These are phyloP conservation scores for Aspergillus fischeri DNA, from an alignment of 2,329 filamentous ascomycete species.

Conservation along the genomic window DNA sequence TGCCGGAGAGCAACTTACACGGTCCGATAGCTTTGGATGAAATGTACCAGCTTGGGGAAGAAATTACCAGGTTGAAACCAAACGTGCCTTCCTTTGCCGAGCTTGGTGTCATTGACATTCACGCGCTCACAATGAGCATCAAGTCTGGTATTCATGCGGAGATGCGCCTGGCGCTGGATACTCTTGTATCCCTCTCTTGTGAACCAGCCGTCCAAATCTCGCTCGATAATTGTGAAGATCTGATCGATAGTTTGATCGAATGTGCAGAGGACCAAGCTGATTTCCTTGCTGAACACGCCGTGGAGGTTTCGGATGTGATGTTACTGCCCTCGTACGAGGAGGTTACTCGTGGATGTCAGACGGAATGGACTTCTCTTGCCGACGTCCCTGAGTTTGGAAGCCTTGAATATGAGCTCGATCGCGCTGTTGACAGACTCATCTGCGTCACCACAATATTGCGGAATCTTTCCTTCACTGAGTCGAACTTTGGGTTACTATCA, in stretches of 20 bases:
- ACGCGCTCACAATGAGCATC: conserved; percentile 81
- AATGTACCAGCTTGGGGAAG: conserved; percentile 60
- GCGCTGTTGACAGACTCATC: conserved; percentile 79
- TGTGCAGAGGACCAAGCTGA: conserved; percentile 88
- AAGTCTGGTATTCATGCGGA: conserved; percentile 88
- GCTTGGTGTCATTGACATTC: conserved; percentile 83
- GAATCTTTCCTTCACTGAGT: conserved; percentile 81
- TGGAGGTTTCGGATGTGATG: conserved; percentile 82
- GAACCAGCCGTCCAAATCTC: conserved; percentile 61
- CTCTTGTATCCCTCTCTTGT: conserved; percentile 67
- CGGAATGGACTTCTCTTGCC: conserved; percentile 68
- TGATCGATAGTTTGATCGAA: conserved; percentile 83
- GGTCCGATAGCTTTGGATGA: conserved; percentile 70
- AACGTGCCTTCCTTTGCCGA: conserved; percentile 71
- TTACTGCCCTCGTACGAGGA: conserved; percentile 84
- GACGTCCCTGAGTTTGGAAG: conserved; percentile 72
- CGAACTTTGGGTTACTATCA: conserved; percentile 71
- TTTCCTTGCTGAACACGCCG: conserved; percentile 74
- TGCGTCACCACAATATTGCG: conserved; percentile 89
- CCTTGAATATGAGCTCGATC: conserved; percentile 73
- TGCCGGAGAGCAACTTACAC: conserved; percentile 53
- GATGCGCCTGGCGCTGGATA: conserved; percentile 84
- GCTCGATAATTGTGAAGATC: conserved; percentile 74
- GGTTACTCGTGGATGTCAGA: conserved; percentile 70
- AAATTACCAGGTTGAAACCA: conserved; percentile 66